Percentiles rank a stretch among this genome's conserved stretches.
Evolutionary conservation across 257 asterid species (phyloP).

Genomic region (Eucommia ulmoides): DNA sequence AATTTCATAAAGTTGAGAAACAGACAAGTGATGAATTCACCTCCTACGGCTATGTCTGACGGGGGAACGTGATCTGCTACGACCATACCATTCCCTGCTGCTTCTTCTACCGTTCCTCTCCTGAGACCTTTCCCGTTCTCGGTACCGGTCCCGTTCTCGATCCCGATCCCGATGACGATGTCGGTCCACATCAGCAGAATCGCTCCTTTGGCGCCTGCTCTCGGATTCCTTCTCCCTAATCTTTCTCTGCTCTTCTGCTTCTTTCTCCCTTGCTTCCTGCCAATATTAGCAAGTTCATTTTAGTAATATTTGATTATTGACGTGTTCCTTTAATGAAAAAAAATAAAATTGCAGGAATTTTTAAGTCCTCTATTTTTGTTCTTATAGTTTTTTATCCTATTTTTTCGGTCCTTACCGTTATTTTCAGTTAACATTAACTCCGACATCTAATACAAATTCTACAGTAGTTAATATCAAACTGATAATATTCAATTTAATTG

Average conservation of each 20-base stretch:
- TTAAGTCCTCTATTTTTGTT: no score
- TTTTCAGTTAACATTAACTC: no score
- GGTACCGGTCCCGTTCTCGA: constrained; percentile 42
- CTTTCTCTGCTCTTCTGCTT: constrained; percentile 73
- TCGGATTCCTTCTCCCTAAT: constrained; percentile 65
- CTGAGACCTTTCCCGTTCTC: constrained; percentile 41
- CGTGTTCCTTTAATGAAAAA: neutral
- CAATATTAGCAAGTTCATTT: neutral
- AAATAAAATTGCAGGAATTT: no score
- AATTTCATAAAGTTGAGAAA: no score
- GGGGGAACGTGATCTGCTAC: constrained; percentile 89
- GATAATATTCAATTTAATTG: no score
- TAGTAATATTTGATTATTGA: neutral
- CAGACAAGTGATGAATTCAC: no score
- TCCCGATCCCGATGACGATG: constrained; percentile 53
- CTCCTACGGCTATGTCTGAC: constrained; percentile 45
- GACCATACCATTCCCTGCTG: constrained; percentile 52
- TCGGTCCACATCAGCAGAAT: constrained; percentile 72
- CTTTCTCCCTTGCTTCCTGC: constrained; percentile 86
- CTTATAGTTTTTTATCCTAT: no score
- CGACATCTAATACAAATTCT: no score
- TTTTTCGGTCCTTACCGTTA: no score
- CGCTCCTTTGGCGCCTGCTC: constrained; percentile 41
- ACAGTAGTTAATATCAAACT: no score
- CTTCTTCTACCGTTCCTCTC: constrained; percentile 67